phyloP scores from a whole-genome alignment of 768 basidiomycete genomes.

The Tricholoma sp. region DNA sequence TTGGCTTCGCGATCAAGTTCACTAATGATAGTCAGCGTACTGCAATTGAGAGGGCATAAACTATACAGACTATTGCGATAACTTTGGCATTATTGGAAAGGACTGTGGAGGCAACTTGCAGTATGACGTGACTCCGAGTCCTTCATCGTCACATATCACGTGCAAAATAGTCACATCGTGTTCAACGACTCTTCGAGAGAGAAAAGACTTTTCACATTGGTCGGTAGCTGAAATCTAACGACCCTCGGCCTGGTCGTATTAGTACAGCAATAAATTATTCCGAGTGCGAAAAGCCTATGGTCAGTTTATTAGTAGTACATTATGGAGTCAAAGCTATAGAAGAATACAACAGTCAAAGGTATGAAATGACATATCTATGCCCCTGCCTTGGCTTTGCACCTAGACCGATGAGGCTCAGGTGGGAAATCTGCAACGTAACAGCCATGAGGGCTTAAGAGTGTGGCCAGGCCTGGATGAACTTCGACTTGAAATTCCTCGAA shows the following conservation, averaged over 20 bases:
- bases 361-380: neutral
- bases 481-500: slow-evolving; percentile 76
- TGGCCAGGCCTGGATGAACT: slow-evolving; percentile 62
- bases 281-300: too few species aligned
- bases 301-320: too few species aligned
- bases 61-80: slow-evolving; percentile 48
- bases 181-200: too few species aligned
- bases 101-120: too few species aligned
- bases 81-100: slow-evolving; percentile 32
- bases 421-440: slow-evolving; percentile 54
- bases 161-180: neutral
- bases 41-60: neutral
- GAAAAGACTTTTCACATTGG: too few species aligned
- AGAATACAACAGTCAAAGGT: too few species aligned
- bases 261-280: too few species aligned
- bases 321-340: too few species aligned
- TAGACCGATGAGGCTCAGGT: neutral
- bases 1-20: slow-evolving; percentile 77
- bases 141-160: slow-evolving; percentile 2
- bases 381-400: neutral
- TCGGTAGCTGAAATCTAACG: too few species aligned
- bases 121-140: too few species aligned
- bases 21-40: slow-evolving; percentile 18
- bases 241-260: too few species aligned
- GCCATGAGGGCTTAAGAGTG: slow-evolving; percentile 58